Conservation (phyloP, 352 stramenopile genomes). For the Phytopythium boreale region DNA sequence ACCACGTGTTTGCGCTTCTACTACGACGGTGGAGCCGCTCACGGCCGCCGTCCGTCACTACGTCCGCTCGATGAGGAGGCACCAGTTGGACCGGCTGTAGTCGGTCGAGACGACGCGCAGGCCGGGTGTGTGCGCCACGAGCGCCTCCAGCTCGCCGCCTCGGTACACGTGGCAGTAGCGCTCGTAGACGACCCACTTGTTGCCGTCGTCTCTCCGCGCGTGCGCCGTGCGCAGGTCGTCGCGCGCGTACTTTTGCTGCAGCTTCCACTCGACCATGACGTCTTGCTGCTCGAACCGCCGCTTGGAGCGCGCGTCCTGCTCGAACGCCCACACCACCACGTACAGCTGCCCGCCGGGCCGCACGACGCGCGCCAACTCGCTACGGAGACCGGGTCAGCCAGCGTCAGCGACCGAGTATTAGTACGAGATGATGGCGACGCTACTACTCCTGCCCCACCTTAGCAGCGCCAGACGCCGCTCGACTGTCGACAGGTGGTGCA, state of each 20-base stretch:
- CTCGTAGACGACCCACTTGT: slow-evolving; percentile 77
- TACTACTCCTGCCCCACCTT: slow-evolving; percentile 26
- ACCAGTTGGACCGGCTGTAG: slow-evolving; percentile 85
- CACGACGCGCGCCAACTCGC: slow-evolving; percentile 67
- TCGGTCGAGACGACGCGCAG: slow-evolving; percentile 56
- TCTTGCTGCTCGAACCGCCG: slow-evolving; percentile 73
- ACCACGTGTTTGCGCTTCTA: not conserved
- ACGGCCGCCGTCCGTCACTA: not conserved
- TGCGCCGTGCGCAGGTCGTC: slow-evolving; percentile 6
- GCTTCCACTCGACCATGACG: slow-evolving; percentile 86
- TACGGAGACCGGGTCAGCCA: slow-evolving; percentile 9
- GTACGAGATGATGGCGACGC: not conserved
- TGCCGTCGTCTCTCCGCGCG: slow-evolving; percentile 12
- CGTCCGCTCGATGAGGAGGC: slow-evolving; percentile 41
- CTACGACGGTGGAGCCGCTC: not conserved
- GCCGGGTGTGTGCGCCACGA: slow-evolving; percentile 53
- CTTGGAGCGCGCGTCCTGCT: slow-evolving; percentile 78
- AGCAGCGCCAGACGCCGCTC: slow-evolving; percentile 67
- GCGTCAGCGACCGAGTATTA: not conserved
- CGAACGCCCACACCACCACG: slow-evolving; percentile 80
- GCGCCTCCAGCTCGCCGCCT: slow-evolving; percentile 59
- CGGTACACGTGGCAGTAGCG: slow-evolving; percentile 85
- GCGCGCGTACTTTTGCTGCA: slow-evolving; percentile 74
- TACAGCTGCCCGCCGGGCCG: slow-evolving; percentile 49
- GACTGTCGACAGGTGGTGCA: slow-evolving; percentile 82